Evolutionary conservation across 148 eudicot species (phyloP).

Genomic region (Vaccinium darrowii): DNA sequence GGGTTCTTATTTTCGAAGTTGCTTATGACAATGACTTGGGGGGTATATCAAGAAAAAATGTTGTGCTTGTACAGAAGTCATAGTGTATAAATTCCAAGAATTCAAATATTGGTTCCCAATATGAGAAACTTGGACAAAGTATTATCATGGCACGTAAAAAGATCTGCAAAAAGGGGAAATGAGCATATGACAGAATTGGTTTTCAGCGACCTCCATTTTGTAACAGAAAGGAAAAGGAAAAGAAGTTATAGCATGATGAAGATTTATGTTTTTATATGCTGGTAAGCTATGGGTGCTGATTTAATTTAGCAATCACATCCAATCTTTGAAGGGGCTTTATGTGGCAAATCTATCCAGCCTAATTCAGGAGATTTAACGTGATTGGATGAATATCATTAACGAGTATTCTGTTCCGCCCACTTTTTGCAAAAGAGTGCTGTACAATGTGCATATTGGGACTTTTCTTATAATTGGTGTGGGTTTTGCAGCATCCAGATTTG

Average conservation of each 20-base stretch:
- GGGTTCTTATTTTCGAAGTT: constrained; percentile 39
- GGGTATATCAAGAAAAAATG: constrained; percentile 26
- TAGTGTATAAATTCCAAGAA: not conserved
- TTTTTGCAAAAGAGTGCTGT: not conserved
- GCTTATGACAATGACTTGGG: constrained; percentile 9
- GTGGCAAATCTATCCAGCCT: not conserved
- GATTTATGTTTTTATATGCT: not conserved
- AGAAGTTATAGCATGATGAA: not conserved
- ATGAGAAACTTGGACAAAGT: not conserved
- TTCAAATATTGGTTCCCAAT: not conserved
- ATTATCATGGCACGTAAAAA: not conserved
- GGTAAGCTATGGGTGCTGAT: not conserved
- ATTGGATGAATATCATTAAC: not conserved
- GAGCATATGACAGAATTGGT: not conserved
- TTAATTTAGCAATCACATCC: not conserved
- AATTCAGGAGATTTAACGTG: not conserved
- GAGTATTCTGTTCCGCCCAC: not conserved
- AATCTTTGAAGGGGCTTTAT: not conserved
- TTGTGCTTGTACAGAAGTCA: constrained; percentile 14
- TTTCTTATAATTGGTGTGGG: constrained; percentile 20
- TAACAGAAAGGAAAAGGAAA: not conserved
- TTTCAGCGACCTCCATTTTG: not conserved
- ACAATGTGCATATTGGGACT: constrained; percentile 5
- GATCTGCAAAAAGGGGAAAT: not conserved
- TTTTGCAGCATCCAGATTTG: constrained; percentile 94